Base-by-base conservation (phyloP, 495 filamentous ascomycete genomes). In the Penicillium parvum region DNA sequence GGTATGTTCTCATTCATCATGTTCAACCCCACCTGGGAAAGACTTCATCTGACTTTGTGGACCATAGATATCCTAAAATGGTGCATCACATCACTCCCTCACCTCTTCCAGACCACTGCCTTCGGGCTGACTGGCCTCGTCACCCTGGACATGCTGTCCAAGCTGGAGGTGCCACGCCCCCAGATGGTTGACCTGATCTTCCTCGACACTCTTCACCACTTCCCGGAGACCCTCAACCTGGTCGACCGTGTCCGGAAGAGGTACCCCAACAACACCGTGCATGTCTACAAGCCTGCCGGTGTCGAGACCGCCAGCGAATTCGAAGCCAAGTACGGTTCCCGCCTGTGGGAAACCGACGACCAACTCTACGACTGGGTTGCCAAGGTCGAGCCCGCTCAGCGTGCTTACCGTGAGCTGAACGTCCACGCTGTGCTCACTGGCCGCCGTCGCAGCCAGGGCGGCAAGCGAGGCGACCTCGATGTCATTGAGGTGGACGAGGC, bases 181-280 rank as follows among this genome's bases (percentile, higher is more conserved):
- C 68, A 74, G 29, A 73, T 79, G 35, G 80, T 96, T 49, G 89
- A 96, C 57, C 78, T 94, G 37, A 87, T 98, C 69, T 98, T 97
- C 78, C 83, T 97, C 52, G 90, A 98, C 69, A 98, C 92, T 17
- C 78, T 96, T 7, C 84, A 96, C 70, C 92, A 98, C 72, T 98
- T 98, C 67, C 58, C 81, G 36, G 91, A 98, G 69, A 98, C 94
- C 11, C 76, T 86, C 21, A 75, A 78, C 37, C 78, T 98, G 4
- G 82, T 97, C 30, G 82, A 91, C 55, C 78, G 80, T 29, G 82
- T 96, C 44, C 79, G 79, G 57, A 73, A 73, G 40, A 73, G 76
- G 28, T 98, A 98, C 59, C 84, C 86, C 5, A 73, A 82, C 43
- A 72, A 89, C 62, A 81, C 77, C 37, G 64, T 98, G 43, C 91